phyloP scores from a whole-genome alignment of 1,139 yeast species.

The Hemisphaericaspora subhashii region DNA sequence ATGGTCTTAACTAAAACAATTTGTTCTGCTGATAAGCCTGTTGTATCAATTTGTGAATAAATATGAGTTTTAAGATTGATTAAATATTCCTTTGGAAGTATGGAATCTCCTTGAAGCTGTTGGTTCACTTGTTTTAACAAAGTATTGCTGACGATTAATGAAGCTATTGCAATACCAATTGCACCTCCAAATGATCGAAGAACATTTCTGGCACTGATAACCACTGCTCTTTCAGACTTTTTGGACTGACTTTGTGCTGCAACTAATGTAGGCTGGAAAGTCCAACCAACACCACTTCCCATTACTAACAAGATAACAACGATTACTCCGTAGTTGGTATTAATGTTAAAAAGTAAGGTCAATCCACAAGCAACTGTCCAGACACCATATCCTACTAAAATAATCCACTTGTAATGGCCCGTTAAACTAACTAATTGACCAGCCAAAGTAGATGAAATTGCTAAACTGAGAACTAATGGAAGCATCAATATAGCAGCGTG shows the following conservation, averaged over 20 bases:
- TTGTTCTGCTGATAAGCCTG: constrained; percentile 25
- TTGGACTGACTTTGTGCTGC: constrained; percentile 51
- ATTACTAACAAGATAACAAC: constrained; percentile 36
- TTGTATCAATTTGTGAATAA: constrained; percentile 30
- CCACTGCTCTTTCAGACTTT: constrained; percentile 51
- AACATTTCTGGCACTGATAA: constrained; percentile 53
- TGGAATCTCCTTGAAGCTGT: constrained; percentile 11
- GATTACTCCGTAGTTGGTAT: constrained; percentile 30
- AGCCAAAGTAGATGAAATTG: constrained; percentile 31
- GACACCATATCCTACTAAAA: constrained; percentile 38
- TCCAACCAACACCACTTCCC: constrained; percentile 51
- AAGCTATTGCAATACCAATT: constrained; percentile 47
- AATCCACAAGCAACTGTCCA: constrained; percentile 45
- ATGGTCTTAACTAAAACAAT: constrained; percentile 25
- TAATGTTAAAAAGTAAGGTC: constrained; percentile 31
- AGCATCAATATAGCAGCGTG: constrained; percentile 36
- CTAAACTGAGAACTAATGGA: constrained; percentile 39
- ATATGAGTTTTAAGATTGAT: constrained; percentile 28
- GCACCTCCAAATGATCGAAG: constrained; percentile 55
- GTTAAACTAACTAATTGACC: constrained; percentile 43
- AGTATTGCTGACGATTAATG: constrained; percentile 43
- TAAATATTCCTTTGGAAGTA: constrained; percentile 18
- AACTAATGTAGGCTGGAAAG: constrained; percentile 55
- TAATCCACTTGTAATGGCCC: constrained; percentile 43
- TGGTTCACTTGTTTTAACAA: constrained; percentile 25